These are phyloP conservation scores for Yarrowia galli DNA, from an alignment of 1,139 yeast genomes.

Conservation along the genomic window DNA sequence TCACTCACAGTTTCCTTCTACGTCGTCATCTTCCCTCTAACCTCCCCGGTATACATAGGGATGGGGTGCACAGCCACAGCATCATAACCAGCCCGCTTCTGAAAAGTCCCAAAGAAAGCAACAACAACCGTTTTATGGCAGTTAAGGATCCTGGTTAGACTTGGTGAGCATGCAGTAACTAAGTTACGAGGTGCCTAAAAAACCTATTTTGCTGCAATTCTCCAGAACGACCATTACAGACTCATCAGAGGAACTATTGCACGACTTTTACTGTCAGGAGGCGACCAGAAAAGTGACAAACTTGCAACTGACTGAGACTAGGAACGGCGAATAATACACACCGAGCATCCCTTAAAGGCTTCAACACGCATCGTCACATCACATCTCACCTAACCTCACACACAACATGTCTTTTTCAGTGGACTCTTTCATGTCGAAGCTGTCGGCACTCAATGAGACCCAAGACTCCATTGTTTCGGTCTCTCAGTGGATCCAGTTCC, in stretches of 20 bases:
- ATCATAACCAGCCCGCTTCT: background rate
- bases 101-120: conserved; percentile 1
- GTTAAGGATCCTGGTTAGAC: background rate
- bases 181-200: conserved; percentile 16
- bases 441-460: conserved; percentile 71
- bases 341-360: background rate
- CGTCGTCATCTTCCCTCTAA: no score
- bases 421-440: conserved; percentile 62
- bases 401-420: conserved; percentile 65
- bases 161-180: background rate
- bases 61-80: conserved; percentile 1
- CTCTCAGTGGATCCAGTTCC: conserved; percentile 84
- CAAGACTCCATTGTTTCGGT: conserved; percentile 84
- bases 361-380: background rate
- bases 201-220: background rate
- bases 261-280: background rate
- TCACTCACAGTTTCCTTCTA: no score
- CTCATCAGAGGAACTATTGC: background rate
- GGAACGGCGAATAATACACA: background rate
- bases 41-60: background rate
- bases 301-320: background rate
- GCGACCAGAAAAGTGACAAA: background rate
- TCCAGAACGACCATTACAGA: background rate
- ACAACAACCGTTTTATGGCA: background rate
- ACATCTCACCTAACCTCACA: background rate